These are phyloP conservation scores for Lactarius evosmus DNA, from an alignment of 768 basidiomycete species.

Conservation along the genomic window DNA sequence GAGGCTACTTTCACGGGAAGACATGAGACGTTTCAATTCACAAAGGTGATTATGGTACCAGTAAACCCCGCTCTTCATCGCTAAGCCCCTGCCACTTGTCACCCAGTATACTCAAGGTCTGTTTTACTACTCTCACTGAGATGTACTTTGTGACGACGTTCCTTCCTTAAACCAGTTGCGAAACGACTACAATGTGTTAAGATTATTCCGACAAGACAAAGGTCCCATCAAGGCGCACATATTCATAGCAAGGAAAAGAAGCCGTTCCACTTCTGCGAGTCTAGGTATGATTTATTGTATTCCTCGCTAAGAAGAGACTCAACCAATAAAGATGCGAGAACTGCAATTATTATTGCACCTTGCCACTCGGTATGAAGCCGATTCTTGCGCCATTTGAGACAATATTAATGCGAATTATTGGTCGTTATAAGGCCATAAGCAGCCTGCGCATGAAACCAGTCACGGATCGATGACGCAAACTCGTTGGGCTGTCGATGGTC, in stretches of 20 bases:
- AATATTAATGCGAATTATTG: too few species aligned
- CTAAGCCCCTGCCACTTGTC: background rate
- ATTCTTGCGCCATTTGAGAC: too few species aligned
- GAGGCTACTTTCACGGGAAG: slow-evolving; percentile 56
- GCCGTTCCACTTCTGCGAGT: slow-evolving; percentile 48
- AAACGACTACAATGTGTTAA: slow-evolving; percentile 27
- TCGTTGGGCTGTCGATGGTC: slow-evolving; percentile 54
- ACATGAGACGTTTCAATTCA: slow-evolving; percentile 57
- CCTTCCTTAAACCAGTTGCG: slow-evolving; percentile 47
- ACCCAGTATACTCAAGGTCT: slow-evolving; percentile 53
- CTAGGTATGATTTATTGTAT: slow-evolving; percentile 33
- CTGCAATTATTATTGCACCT: background rate
- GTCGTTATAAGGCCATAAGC: slow-evolving; percentile 45
- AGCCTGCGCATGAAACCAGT: slow-evolving; percentile 54
- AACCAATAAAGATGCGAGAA: background rate
- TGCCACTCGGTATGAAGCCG: too few species aligned
- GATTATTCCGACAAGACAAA: slow-evolving; percentile 42
- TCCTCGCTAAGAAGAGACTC: background rate
- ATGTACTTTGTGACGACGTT: background rate
- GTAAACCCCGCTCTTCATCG: background rate
- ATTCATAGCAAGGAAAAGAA: slow-evolving; percentile 42
- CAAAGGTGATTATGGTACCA: slow-evolving; percentile 43
- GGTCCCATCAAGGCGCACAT: slow-evolving; percentile 46
- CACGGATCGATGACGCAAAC: slow-evolving; percentile 61
- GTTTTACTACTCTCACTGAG: background rate